Percentiles rank a stretch among this genome's conserved stretches.
These are phyloP conservation scores for Neurospora discreta DNA, from an alignment of 495 filamentous ascomycete genomes.

Conservation along the genomic window DNA sequence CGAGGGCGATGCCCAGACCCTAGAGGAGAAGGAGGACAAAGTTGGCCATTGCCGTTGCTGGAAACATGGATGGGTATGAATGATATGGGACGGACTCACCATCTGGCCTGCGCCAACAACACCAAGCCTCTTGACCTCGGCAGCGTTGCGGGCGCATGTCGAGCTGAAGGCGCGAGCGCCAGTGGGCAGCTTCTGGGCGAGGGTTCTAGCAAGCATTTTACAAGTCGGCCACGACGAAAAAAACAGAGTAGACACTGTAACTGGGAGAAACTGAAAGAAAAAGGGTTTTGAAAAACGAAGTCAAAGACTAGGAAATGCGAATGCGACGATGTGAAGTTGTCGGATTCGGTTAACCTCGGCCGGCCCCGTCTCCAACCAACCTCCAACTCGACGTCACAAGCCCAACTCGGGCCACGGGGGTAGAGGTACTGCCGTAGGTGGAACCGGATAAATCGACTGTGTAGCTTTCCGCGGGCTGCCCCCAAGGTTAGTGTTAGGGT, in stretches of 20 bases:
- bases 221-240: neutral
- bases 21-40: conserved; percentile 22
- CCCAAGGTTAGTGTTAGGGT: too few relatives aligned
- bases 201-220: neutral
- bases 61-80: neutral
- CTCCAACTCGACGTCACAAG: neutral
- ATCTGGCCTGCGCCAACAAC: conserved; percentile 96
- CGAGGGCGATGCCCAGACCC: conserved; percentile 93
- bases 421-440: neutral
- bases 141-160: conserved; percentile 38
- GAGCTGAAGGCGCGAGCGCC: conserved; percentile 43
- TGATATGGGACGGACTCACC: conserved; percentile 40
- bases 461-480: too few relatives aligned
- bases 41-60: neutral
- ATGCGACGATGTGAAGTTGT: conserved; percentile 1
- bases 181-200: conserved; percentile 14
- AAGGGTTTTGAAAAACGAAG: too few relatives aligned
- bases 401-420: neutral
- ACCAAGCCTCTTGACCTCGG: conserved; percentile 78
- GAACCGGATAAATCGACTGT: too few relatives aligned
- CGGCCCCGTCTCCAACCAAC: neutral
- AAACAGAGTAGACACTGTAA: neutral
- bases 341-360: conserved; percentile 32
- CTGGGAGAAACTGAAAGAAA: neutral
- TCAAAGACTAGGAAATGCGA: neutral